Conservation (phyloP, 2,329 filamentous ascomycete genomes). For the Botrytis deweyae region DNA sequence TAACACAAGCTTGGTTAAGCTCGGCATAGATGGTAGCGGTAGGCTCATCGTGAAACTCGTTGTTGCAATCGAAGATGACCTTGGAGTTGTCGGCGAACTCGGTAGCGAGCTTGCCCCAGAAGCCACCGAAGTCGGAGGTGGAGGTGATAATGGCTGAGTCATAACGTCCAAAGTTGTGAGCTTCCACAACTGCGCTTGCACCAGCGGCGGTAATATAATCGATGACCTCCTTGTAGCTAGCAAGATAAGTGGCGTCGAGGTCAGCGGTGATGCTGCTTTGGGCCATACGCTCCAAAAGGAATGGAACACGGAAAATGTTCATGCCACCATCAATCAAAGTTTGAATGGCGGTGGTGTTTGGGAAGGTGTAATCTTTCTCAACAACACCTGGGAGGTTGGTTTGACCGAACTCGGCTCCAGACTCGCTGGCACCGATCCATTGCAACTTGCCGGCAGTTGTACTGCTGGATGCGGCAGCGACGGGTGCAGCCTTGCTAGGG, state of each 20-base stretch:
- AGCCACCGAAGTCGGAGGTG: slow-evolving; percentile 43
- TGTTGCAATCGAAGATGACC: slow-evolving; percentile 47
- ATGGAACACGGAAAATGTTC: slow-evolving; percentile 30
- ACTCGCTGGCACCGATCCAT: slow-evolving; percentile 42
- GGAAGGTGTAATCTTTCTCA: slow-evolving; percentile 61
- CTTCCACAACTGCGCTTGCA: slow-evolving; percentile 48
- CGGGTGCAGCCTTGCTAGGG: too few species aligned
- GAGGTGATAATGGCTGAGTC: slow-evolving; percentile 43
- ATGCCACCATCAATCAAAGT: slow-evolving; percentile 23
- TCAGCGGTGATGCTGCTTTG: slow-evolving; percentile 49
- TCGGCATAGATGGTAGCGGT: slow-evolving; percentile 13
- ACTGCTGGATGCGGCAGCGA: not conserved
- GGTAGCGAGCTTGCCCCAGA: slow-evolving; percentile 44
- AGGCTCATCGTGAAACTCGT: slow-evolving; percentile 44
- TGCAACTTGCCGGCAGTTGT: slow-evolving; percentile 24
- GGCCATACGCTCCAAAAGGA: slow-evolving; percentile 57
- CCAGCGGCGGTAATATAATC: slow-evolving; percentile 50
- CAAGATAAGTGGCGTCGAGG: slow-evolving; percentile 45
- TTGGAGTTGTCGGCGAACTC: slow-evolving; percentile 41
- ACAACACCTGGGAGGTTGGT: slow-evolving; percentile 54
- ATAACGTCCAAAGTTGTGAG: slow-evolving; percentile 54
- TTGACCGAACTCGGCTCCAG: slow-evolving; percentile 63
- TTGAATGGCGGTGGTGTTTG: slow-evolving; percentile 42
- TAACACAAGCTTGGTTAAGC: slow-evolving; percentile 48
- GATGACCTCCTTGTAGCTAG: slow-evolving; percentile 45